Evolutionary conservation across 139 green algal species (phyloP), one percentile per base, ranked within the genome.

Genomic region (Chlamydomonas schloesseri): DNA sequence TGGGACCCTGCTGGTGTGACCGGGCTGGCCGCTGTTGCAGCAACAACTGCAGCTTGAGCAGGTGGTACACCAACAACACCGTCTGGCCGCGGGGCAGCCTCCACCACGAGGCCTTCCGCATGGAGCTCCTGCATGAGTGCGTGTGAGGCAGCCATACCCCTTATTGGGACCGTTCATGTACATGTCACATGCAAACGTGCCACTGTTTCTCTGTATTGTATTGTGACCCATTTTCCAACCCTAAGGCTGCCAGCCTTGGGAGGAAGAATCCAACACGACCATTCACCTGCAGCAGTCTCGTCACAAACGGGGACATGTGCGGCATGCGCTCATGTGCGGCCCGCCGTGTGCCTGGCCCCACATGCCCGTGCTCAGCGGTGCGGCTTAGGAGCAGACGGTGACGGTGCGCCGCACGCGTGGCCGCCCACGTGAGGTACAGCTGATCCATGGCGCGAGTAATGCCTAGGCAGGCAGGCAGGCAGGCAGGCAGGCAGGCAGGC

Each of bases 391-490:
- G 64, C 24, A 23, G 60, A 23, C 8, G 28, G 14, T 73, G 33
- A 0, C 77, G 42, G 28, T 55, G 46, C 8, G 4, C 5, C 14
- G 79, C 67, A 6, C 79, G 46, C 0, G 5, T 36, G 18, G 79
- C 79, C 5, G 79, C 65, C 79, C 79, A 85, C 18, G 79, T 85
- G 50, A 85, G 67, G 68, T 77, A 77, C 23, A 85, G 68, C 79
- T 85, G 79, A 50, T 85, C 79, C 79, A 77, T 85, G 67, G 79
- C 79, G 0, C 79, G 79, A 15, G 79, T 85, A 31, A 69, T 46
- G 5, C 79, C 79, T 85, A n/a, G n/a, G 24, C 20, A 31, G 46
- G 4, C 31, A 17, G 46, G 34, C 28, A 24, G 28, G 42, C 1
- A 37, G 36, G 55, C 9, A 5, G 58, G 36, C 23, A 55, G 9